Conservation (phyloP, 2,329 filamentous ascomycete genomes). For the Penicillium polonicum region DNA sequence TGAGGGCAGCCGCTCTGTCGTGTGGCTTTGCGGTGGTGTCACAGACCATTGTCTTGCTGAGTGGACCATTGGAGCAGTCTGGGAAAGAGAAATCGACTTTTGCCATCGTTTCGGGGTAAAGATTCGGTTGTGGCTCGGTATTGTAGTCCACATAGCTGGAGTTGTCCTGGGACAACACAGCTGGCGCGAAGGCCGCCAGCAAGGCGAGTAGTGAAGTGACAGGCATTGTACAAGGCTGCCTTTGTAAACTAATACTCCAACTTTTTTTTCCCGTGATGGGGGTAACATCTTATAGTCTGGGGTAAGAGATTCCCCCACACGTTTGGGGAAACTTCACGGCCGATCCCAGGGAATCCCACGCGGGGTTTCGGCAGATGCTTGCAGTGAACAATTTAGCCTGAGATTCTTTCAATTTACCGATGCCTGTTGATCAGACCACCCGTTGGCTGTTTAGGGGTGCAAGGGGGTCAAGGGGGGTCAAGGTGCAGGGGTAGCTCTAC, state of each 20-base stretch:
- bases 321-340: conserved; percentile 11
- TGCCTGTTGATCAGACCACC: neutral
- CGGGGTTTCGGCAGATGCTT: conserved; percentile 2
- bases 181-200: conserved; percentile 24
- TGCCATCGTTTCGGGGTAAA: conserved; percentile 22
- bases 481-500: neutral
- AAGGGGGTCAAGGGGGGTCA: neutral
- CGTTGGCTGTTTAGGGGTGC: neutral
- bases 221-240: conserved; percentile 16
- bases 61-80: conserved; percentile 52
- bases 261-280: neutral
- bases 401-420: neutral
- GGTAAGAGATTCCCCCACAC: neutral
- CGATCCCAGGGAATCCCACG: conserved; percentile 18
- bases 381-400: neutral
- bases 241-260: neutral
- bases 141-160: conserved; percentile 30
- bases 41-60: conserved; percentile 53
- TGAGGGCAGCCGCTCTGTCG: conserved; percentile 49
- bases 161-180: conserved; percentile 28
- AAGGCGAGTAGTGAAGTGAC: conserved; percentile 18
- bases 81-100: conserved; percentile 42
- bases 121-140: conserved; percentile 25
- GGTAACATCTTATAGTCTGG: conserved; percentile 1
- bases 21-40: conserved; percentile 43